Evolutionary conservation across 169 alveolate species (phyloP), one percentile per base, ranked within the genome.

Genomic region (Eimeria zaria): DNA sequence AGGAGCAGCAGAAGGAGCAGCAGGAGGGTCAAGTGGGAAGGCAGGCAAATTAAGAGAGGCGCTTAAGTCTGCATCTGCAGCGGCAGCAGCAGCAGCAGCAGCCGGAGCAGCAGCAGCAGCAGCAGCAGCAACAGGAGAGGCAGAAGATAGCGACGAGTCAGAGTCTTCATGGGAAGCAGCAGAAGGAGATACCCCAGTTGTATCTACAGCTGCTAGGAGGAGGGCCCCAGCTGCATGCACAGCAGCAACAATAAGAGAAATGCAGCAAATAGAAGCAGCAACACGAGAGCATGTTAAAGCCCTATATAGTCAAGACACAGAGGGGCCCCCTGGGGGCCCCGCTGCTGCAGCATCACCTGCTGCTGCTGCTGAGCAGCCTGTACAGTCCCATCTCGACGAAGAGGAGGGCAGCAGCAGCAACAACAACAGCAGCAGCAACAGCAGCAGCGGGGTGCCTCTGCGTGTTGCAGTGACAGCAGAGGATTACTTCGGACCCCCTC

Each of bases 91-190:
- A 39, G 87, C 60, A 39, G 89, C 89, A 6, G 71, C 64, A 18
- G 88, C 53, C 8, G 71, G 51, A 9, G 71, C 41, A n/a, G 89
- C 89, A 81, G 89, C 89, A n/a, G 48, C 69, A 48, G 39, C 62
- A 81, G 89, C 89, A 81, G 89, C 69, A 51, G 89, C 64, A 81
- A 55, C 73, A 81, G 71, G 71, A 16, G 30, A 81, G 11, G 89
- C 33, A 0, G 71, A 48, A 11, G 89, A 46, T 36, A 81, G 89
- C 46, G 89, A 46, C 41, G 39, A n/a, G 12, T 81, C 89, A 8
- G 89, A 81, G 89, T 44, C 64, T n/a, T 81, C 89, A 0, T 81
- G 89, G 89, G 89, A 81, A 27, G 64, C 89, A 76, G 87, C 87
- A 76, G 89, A 48, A 16, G 71, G 89, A 39, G 60, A 76, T 1